These are phyloP conservation scores for Casuarina cunninghamiana DNA, from an alignment of 306 rosid genomes.

Conservation along the genomic window DNA sequence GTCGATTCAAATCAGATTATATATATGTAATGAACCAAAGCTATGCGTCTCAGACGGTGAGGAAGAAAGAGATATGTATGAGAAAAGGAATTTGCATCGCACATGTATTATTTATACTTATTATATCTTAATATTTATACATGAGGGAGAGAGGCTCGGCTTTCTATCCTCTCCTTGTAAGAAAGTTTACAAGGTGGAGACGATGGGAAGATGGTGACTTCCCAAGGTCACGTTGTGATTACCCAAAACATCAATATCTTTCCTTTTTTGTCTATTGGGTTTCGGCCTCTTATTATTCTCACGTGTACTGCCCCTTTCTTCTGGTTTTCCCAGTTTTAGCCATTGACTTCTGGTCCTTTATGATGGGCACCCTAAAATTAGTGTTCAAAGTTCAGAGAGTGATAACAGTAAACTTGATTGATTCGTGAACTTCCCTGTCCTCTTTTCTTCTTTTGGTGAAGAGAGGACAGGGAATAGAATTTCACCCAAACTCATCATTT, in stretches of 20 bases:
- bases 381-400: too few species aligned
- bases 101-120: conserved; percentile 11
- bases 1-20: conserved; percentile 48
- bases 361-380: too few species aligned
- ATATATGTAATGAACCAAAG: conserved; percentile 45
- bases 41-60: conserved; percentile 38
- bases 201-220: conserved; percentile 54
- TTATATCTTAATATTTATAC: conserved; percentile 11
- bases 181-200: conserved; percentile 36
- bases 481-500: too few species aligned
- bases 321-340: background rate
- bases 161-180: conserved; percentile 46
- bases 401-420: too few species aligned
- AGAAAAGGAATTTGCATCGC: conserved; percentile 43
- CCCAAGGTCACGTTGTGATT: conserved; percentile 28
- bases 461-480: too few species aligned
- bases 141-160: conserved; percentile 30
- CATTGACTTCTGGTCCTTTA: conserved; percentile 9
- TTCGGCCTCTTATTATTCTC: background rate
- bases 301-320: conserved; percentile 4
- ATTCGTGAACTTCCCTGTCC: too few species aligned
- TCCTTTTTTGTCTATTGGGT: background rate
- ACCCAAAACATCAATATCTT: background rate
- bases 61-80: conserved; percentile 40
- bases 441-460: too few species aligned